phyloP scores from a whole-genome alignment of 1,284 basidiomycete species.

The Leccinum solheimii region DNA sequence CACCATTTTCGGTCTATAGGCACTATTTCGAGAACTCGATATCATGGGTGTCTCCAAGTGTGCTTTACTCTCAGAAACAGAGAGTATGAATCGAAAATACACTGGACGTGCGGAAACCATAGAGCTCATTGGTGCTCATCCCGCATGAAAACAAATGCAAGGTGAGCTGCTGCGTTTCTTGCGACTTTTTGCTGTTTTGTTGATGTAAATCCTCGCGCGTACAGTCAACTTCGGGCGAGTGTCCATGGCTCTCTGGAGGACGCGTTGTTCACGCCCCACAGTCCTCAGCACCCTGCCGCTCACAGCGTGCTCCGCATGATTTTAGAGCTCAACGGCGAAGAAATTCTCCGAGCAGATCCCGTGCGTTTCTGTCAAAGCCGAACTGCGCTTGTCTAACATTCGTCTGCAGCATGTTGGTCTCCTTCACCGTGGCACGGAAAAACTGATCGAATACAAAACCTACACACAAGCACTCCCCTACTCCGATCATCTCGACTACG shows the following conservation, averaged over 20 bases:
- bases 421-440: slow-evolving; percentile 96
- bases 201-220: slow-evolving; percentile 9
- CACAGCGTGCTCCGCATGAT: slow-evolving; percentile 99
- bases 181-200: slow-evolving; percentile 5
- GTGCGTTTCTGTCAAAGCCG: slow-evolving; percentile 43
- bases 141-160: too few species aligned
- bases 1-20: too few species aligned
- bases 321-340: slow-evolving; percentile 96
- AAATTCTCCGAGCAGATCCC: slow-evolving; percentile 89
- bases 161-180: neutral
- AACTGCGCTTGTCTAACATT: slow-evolving; percentile 1
- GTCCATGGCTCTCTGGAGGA: neutral
- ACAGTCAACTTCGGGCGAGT: slow-evolving; percentile 87
- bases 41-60: too few species aligned
- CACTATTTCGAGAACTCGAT: too few species aligned
- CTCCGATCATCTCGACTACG: slow-evolving; percentile 99
- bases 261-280: slow-evolving; percentile 28
- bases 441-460: slow-evolving; percentile 99
- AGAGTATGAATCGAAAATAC: too few species aligned
- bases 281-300: slow-evolving; percentile 97
- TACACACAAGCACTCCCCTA: slow-evolving; percentile 99
- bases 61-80: too few species aligned
- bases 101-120: too few species aligned
- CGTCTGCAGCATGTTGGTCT: slow-evolving; percentile 84
- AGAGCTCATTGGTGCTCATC: too few species aligned